These are phyloP conservation scores for Neurospora sp. DNA, from an alignment of 495 filamentous ascomycete genomes.

Conservation along the genomic window DNA sequence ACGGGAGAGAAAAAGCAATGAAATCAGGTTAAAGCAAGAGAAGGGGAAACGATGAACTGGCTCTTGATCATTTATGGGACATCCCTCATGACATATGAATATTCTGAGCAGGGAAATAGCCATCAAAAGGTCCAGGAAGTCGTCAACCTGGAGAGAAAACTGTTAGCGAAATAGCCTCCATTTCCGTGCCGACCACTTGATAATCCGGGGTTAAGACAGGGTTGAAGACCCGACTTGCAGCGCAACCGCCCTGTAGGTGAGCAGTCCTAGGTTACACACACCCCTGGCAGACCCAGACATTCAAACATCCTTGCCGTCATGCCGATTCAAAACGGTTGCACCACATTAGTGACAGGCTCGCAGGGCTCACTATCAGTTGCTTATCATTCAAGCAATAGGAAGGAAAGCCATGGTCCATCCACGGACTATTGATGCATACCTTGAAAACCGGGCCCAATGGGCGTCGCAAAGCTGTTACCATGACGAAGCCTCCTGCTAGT, in stretches of 20 bases:
- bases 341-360: neutral
- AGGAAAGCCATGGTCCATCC: neutral
- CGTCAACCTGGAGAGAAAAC: neutral
- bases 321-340: neutral
- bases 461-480: neutral
- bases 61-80: neutral
- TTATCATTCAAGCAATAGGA: neutral
- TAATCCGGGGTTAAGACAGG: neutral
- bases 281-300: neutral
- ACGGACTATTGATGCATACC: neutral
- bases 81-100: neutral
- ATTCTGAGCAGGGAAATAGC: neutral
- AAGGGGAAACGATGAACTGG: neutral
- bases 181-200: neutral
- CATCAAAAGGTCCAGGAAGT: neutral
- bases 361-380: neutral
- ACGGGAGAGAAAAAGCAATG: neutral
- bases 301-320: neutral
- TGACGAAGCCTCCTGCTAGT: neutral
- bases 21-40: neutral
- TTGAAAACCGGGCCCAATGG: neutral
- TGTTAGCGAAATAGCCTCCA: neutral
- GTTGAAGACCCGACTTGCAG: neutral
- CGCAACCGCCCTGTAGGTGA: neutral
- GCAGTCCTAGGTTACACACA: neutral